phyloP scores from a whole-genome alignment of 1,139 yeast species.

The Candida labiduridarum region DNA sequence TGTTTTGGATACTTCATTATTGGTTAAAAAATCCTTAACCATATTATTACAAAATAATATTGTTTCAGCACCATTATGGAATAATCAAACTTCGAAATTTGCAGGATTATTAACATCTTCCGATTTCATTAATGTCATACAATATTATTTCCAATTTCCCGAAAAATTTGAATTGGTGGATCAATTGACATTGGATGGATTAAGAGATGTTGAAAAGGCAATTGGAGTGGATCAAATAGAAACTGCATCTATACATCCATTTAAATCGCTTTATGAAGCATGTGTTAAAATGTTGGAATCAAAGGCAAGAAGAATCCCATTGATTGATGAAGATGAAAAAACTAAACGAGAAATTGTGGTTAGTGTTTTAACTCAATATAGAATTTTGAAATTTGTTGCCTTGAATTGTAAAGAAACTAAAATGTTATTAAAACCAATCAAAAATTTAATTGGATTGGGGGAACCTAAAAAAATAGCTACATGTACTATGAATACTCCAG shows the following conservation, averaged over 20 bases:
- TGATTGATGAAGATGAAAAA: conserved; percentile 91
- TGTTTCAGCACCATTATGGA: conserved; percentile 97
- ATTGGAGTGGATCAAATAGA: conserved; percentile 90
- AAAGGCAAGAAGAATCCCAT: conserved; percentile 90
- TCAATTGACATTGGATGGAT: conserved; percentile 80
- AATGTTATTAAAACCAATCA: conserved; percentile 75
- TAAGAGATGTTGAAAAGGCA: conserved; percentile 82
- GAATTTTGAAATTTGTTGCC: conserved; percentile 93
- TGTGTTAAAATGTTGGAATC: conserved; percentile 90
- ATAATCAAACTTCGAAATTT: conserved; percentile 81
- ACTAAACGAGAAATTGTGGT: conserved; percentile 94
- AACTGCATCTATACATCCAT: conserved; percentile 88
- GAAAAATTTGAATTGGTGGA: conserved; percentile 91
- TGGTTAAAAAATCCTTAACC: conserved; percentile 89
- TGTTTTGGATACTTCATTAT: conserved; percentile 87
- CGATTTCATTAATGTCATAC: conserved; percentile 94
- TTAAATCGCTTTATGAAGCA: conserved; percentile 87
- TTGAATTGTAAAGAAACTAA: conserved; percentile 94
- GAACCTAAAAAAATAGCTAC: conserved; percentile 62
- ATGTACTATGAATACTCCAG: conserved; percentile 90
- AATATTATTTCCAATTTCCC: conserved; percentile 89
- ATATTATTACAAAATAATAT: conserved; percentile 90
- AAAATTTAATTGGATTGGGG: conserved; percentile 65
- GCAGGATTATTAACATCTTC: conserved; percentile 93
- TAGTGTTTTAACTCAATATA: conserved; percentile 92